phyloP scores from a whole-genome alignment of 306 rosid species.

The Rosa persica region DNA sequence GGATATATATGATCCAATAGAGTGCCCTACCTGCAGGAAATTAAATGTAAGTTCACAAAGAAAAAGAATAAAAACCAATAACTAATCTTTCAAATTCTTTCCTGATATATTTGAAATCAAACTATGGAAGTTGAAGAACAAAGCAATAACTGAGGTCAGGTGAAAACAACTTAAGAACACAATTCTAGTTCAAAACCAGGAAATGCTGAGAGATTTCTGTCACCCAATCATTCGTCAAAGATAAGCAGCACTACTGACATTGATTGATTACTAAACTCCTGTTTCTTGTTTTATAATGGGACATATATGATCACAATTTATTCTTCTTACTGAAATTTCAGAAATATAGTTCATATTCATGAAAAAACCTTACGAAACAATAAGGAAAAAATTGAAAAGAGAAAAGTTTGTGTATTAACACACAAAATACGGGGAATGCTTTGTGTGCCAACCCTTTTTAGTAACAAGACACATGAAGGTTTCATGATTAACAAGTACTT shows the following conservation, averaged over 20 bases:
- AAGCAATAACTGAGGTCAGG: conserved; percentile 6
- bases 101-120: conserved; percentile 14
- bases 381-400: neutral
- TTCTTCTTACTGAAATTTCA: neutral
- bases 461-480: neutral
- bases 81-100: conserved; percentile 12
- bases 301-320: neutral
- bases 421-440: neutral
- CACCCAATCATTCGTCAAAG: conserved; percentile 16
- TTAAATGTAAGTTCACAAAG: conserved; percentile 23
- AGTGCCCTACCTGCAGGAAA: conserved; percentile 78
- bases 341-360: neutral
- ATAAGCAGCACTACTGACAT: neutral
- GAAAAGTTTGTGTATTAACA: neutral
- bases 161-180: neutral
- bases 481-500: neutral
- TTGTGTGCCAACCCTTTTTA: neutral
- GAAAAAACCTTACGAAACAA: neutral
- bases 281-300: neutral
- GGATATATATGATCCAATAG: conserved; percentile 78
- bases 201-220: conserved; percentile 9
- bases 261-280: neutral
- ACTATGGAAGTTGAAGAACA: neutral
- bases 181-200: conserved; percentile 21
- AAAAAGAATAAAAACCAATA: conserved; percentile 19